Conservation (phyloP, 179 eudicot species). For the Pouteria campechiana region DNA sequence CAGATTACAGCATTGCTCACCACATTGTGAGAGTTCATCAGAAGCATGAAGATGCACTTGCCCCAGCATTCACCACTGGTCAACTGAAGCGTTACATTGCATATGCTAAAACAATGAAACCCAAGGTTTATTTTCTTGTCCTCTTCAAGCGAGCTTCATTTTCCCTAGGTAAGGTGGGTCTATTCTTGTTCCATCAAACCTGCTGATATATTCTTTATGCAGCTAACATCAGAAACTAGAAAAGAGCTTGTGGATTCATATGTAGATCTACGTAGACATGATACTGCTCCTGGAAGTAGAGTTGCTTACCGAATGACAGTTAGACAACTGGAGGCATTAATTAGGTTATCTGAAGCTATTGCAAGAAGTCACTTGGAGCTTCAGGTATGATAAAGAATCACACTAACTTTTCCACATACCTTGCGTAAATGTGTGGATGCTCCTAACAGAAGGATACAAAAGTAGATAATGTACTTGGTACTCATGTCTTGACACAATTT, state of each 20-base stretch:
- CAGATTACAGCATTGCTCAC: conserved; percentile 88
- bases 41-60: conserved; percentile 78
- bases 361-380: conserved; percentile 67
- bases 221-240: conserved; percentile 74
- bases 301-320: conserved; percentile 99
- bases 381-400: conserved; percentile 49
- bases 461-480: no score
- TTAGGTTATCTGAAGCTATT: conserved; percentile 90
- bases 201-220: conserved; percentile 13
- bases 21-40: conserved; percentile 95
- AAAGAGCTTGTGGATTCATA: conserved; percentile 80
- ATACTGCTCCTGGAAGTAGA: conserved; percentile 83
- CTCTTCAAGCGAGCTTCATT: not conserved
- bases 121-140: conserved; percentile 38
- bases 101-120: conserved; percentile 78
- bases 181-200: not conserved
- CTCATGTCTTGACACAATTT: not conserved
- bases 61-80: conserved; percentile 76
- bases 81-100: conserved; percentile 84
- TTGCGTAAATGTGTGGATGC: no score
- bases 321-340: conserved; percentile 91
- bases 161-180: not conserved
- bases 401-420: no score
- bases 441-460: no score
- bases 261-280: conserved; percentile 80